Conservation (phyloP, 805 yeast species). For the Peterozyma toletana region DNA sequence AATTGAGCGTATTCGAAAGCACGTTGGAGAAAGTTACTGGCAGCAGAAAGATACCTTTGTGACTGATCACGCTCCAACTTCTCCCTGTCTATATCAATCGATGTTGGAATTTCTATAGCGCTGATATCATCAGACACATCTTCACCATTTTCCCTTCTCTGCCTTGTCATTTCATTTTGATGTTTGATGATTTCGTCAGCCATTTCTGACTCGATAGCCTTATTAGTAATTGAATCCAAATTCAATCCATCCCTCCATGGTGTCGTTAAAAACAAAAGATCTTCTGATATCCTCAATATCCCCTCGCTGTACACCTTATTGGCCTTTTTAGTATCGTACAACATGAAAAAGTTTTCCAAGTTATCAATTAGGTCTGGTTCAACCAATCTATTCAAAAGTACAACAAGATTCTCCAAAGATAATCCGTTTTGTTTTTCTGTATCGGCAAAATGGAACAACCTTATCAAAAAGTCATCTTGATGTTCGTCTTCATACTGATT, state of each 20-base stretch:
- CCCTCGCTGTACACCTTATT: conserved; percentile 72
- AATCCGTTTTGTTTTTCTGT: conserved; percentile 44
- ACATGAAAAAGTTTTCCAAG: conserved; percentile 69
- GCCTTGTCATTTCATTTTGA: conserved; percentile 24
- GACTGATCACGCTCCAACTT: conserved; percentile 55
- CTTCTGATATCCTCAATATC: conserved; percentile 82
- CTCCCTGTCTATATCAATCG: conserved; percentile 56
- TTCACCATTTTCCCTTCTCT: conserved; percentile 21
- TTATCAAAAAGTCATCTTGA: conserved; percentile 43
- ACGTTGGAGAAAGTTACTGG: conserved; percentile 77
- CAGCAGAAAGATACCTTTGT: conserved; percentile 81
- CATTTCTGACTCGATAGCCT: conserved; percentile 56
- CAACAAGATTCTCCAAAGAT: conserved; percentile 60
- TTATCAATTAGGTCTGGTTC: conserved; percentile 73
- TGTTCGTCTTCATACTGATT: conserved; percentile 28
- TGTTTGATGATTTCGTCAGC: conserved; percentile 52
- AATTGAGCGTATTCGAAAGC: conserved; percentile 89
- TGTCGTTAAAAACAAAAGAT: conserved; percentile 68
- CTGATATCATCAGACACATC: conserved; percentile 20
- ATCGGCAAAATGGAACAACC: conserved; percentile 60
- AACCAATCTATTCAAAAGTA: conserved; percentile 64
- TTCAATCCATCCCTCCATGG: conserved; percentile 75
- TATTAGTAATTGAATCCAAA: conserved; percentile 59
- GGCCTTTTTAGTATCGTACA: conserved; percentile 56
- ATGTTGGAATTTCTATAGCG: conserved; percentile 45